Evolutionary conservation across 805 yeast species (phyloP), one percentile per base, ranked within the genome.

Genomic region (Kluyveromyces nonfermentans): DNA sequence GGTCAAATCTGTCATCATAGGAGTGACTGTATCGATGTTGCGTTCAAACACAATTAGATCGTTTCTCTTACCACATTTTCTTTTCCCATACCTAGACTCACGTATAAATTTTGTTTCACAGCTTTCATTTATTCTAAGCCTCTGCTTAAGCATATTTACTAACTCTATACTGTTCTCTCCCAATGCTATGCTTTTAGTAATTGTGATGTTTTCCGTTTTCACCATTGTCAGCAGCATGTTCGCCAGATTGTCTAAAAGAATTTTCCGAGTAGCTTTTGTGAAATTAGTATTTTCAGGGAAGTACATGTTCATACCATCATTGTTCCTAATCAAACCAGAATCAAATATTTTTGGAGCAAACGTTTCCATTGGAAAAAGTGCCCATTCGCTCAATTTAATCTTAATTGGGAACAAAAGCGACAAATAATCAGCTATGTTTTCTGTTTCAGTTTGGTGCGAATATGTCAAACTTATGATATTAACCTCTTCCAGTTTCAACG

Each of bases 41-140:
- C 98, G 68, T 56, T 90, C 97, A 17, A 90, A 56, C 1, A 89
- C 80, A 5, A 90, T 70, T 22, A 89, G 63, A 55, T 90, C 94
- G 41, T 79, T 73, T 46, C 80, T 80, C 37, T 74, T 65, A 9
- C 68, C 68, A 31, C 68, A 62, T 51, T 71, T 74, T 17, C 60
- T 58, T 8, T 48, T 52, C 1, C 63, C 66, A 50, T 61, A 64
- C 19, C 65, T 44, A 3, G 63, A 50, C 5, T 56, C 58, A 17
- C 51, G 50, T 16, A 59, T 49, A 37, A 63, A 53, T 10, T 33
- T 20, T 12, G 55, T 53, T 3, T 52, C 54, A 5, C 45, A 46
- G 14, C 38, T 42, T 18, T 49, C 49, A 2, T 45, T 31, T 18
- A 25, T 37, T 7, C 46, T 46, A 6, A 56, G 16, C 12, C 54